Evolutionary conservation across 2,329 filamentous ascomycete species (phyloP).

Genomic region (Exophiala spinifera): DNA sequence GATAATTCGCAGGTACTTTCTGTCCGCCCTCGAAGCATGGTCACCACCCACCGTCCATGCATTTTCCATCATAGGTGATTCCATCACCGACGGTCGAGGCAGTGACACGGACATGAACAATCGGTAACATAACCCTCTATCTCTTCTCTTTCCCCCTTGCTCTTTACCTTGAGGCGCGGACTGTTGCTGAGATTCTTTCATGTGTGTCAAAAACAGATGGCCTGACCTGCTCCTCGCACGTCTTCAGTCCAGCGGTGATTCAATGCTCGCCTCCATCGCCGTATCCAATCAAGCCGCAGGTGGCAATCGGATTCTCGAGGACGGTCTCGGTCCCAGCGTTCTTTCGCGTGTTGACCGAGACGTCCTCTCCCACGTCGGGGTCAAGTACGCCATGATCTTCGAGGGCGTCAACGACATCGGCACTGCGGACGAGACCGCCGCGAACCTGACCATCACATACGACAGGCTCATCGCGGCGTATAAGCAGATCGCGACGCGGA

Average conservation of each 20-base stretch:
- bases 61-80: conserved; percentile 60
- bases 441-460: conserved; percentile 48
- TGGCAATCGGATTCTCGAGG: conserved; percentile 62
- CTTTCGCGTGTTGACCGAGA: conserved; percentile 63
- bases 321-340: conserved; percentile 61
- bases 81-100: conserved; percentile 63
- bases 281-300: conserved; percentile 66
- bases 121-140: conserved; percentile 36
- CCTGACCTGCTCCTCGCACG: conserved; percentile 55
- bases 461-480: conserved; percentile 57
- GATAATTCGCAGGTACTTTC: conserved; percentile 54
- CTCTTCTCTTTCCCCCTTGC: background rate
- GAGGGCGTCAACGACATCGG: conserved; percentile 70
- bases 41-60: conserved; percentile 43
- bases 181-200: background rate
- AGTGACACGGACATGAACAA: conserved; percentile 60
- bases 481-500: conserved; percentile 54
- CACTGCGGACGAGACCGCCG: conserved; percentile 42
- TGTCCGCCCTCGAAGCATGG: conserved; percentile 58
- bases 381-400: conserved; percentile 63
- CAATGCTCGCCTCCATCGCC: conserved; percentile 47
- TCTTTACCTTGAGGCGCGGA: background rate
- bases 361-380: conserved; percentile 56
- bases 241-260: conserved; percentile 45
- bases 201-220: conserved; percentile 42